phyloP scores from a whole-genome alignment of 75 land plant species.

The Adiantum capillusveneris region DNA sequence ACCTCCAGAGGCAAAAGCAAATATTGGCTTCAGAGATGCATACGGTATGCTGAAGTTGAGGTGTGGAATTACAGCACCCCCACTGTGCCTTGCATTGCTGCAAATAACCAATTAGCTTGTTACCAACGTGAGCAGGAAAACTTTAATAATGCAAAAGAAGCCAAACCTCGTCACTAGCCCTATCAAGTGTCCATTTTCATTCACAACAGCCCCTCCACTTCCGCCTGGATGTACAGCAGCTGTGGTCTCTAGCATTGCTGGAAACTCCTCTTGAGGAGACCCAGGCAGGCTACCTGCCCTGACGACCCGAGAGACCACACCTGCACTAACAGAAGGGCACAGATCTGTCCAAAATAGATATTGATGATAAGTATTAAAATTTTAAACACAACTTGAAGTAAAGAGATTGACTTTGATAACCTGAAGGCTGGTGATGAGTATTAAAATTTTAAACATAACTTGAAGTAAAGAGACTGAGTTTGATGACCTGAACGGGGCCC shows the following conservation, averaged over 20 bases:
- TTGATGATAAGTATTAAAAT: no score
- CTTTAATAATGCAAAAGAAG: background rate
- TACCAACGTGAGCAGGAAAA: background rate
- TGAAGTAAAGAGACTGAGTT: no score
- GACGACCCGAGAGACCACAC: slow-evolving; percentile 75
- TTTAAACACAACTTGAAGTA: no score
- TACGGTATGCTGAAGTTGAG: slow-evolving; percentile 89
- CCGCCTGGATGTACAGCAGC: slow-evolving; percentile 95
- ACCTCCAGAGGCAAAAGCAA: slow-evolving; percentile 49
- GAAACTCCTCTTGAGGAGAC: slow-evolving; percentile 15
- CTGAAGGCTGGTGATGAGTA: no score
- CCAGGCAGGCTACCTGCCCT: slow-evolving; percentile 21
- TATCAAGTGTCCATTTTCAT: slow-evolving; percentile 74
- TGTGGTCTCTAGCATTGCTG: slow-evolving; percentile 88
- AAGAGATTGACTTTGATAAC: no score
- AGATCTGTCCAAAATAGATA: slow-evolving; percentile 29
- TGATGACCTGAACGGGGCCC: slow-evolving; percentile 86
- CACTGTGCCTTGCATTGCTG: slow-evolving; percentile 87
- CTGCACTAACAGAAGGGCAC: slow-evolving; percentile 59
- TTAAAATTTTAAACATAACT: no score
- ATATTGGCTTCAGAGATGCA: slow-evolving; percentile 58
- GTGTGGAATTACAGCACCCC: slow-evolving; percentile 77
- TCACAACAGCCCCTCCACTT: slow-evolving; percentile 92
- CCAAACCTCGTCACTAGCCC: slow-evolving; percentile 87
- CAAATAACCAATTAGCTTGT: background rate